Evolutionary conservation across 768 basidiomycete genomes (phyloP), one percentile per base, ranked within the genome.

Genomic region (Rhizopogon sp.): DNA sequence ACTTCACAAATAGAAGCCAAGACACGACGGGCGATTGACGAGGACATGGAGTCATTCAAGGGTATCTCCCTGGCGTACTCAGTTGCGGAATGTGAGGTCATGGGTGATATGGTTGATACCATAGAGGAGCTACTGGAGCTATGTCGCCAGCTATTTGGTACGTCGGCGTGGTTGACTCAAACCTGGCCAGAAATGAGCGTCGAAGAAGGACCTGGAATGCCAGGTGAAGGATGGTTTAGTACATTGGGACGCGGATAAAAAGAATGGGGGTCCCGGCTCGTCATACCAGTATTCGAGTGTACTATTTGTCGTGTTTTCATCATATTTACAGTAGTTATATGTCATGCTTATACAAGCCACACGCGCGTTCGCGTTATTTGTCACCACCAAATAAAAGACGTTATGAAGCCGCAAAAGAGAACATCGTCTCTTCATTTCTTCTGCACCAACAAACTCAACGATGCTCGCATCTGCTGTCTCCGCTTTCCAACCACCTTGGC

Each of bases 91-190:
- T 69, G 69, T 22, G 74, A 76, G 52, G 66, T 74, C 31, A 56
- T 77, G 65, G 64, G 67, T 39, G 66, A 75, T 42, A 56, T 79
- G 57, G 76, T 79, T 25, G 70, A 73, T 39, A 68, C 74, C 8
- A 63, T 79, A 7, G 76, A 80, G 53, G 68, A 70, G 42, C 59
- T 79, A 25, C 61, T 77, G 22, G 69, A 74, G 28, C 54, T 75
- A 6, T 69, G 72, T 28, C 72, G 77, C 2, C 64, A 72, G 42
- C 58, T 79, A 22, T 78, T 80, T 56, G 76, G 79, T 2, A 75
- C 74, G 8, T 72, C 74, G 5, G 63, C 72, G 28, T 79, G 78
- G 78, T 59, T 76, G 60, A 68, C 64, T 37, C 62, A 62, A 11
- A 25, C 44, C 13, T 52, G 39, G 46, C 52, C 43, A 16, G 42